These are phyloP conservation scores for Lyophyllum atratum DNA, from an alignment of 768 basidiomycete species.

Conservation along the genomic window DNA sequence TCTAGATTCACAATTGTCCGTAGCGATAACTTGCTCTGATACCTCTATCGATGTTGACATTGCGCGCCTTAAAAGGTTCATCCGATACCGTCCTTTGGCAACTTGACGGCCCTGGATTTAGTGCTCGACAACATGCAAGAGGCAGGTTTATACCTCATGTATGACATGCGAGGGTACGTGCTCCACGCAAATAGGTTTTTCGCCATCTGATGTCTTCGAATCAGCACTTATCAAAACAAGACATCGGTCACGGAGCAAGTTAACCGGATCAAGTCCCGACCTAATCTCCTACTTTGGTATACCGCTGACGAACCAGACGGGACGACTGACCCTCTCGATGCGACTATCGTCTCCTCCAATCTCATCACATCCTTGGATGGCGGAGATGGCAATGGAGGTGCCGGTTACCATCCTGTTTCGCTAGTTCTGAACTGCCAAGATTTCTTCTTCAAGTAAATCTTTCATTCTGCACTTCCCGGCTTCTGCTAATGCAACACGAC, in stretches of 20 bases:
- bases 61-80: slow-evolving; percentile 53
- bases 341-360: slow-evolving; percentile 52
- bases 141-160: slow-evolving; percentile 72
- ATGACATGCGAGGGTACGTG: slow-evolving; percentile 71
- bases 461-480: background rate
- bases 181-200: background rate
- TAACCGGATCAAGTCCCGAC: slow-evolving; percentile 61
- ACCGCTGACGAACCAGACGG: slow-evolving; percentile 76
- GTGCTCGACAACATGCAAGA: slow-evolving; percentile 75
- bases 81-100: slow-evolving; percentile 66
- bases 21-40: slow-evolving; percentile 2
- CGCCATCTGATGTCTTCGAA: slow-evolving; percentile 5
- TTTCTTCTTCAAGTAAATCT: slow-evolving; percentile 54
- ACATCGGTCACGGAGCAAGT: slow-evolving; percentile 69
- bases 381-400: slow-evolving; percentile 45
- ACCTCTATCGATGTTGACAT: slow-evolving; percentile 17
- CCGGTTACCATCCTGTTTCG: slow-evolving; percentile 67
- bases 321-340: slow-evolving; percentile 64
- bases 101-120: slow-evolving; percentile 54
- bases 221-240: slow-evolving; percentile 64
- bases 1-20: slow-evolving; percentile 43
- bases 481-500: background rate
- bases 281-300: slow-evolving; percentile 75
- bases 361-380: slow-evolving; percentile 61
- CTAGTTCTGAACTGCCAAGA: slow-evolving; percentile 68